These are phyloP conservation scores for Rhodamnia argentea DNA, from an alignment of 345 rosid genomes.

Conservation along the genomic window DNA sequence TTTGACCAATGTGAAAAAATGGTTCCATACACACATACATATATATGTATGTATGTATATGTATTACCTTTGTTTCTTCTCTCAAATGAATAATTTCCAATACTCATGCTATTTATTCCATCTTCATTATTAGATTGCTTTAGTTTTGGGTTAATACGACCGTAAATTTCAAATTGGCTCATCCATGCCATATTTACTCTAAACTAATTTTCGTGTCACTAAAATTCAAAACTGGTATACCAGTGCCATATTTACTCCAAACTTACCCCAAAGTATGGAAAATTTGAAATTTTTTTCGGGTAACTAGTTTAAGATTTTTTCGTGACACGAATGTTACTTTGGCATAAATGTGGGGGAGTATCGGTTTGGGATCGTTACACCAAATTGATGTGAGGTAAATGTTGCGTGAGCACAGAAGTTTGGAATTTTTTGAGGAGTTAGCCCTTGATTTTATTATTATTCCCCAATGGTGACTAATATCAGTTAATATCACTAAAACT, in stretches of 20 bases:
- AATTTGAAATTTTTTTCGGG: neutral
- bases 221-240: rapidly evolving
- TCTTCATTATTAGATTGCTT: neutral
- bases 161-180: neutral
- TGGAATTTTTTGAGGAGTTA: neutral
- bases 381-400: neutral
- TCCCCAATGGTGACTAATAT: neutral
- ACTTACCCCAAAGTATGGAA: neutral
- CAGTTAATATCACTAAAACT: neutral
- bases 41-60: neutral
- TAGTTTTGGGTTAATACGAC: neutral
- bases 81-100: neutral
- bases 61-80: neutral
- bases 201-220: neutral
- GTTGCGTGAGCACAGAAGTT: neutral
- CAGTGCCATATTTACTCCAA: neutral
- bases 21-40: neutral
- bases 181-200: rapidly evolving
- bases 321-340: neutral
- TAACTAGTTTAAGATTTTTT: neutral
- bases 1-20: no score
- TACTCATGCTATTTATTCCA: neutral
- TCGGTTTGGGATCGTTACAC: rapidly evolving
- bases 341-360: neutral
- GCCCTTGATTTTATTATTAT: neutral